Evolutionary conservation across 257 asterid species (phyloP).

Genomic region (Ocimum tenuiflorum): DNA sequence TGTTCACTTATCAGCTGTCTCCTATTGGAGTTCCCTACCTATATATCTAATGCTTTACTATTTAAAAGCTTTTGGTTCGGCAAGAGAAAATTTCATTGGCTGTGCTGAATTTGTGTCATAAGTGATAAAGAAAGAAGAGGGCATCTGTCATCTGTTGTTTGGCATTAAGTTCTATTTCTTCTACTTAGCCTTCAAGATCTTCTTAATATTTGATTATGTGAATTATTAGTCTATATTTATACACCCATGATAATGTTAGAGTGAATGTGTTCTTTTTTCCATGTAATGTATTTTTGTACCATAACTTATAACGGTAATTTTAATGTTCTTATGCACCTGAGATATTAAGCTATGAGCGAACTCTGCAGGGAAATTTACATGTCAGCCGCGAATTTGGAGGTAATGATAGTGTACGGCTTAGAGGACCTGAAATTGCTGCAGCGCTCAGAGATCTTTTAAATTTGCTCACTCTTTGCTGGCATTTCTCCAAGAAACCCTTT

Average conservation of each 20-base stretch:
- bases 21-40: not conserved
- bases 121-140: not conserved
- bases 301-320: not conserved
- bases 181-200: no score
- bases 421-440: conserved; percentile 65
- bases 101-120: not conserved
- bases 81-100: not conserved
- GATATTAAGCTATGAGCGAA: conserved; percentile 13
- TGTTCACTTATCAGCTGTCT: not conserved
- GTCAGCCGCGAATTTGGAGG: conserved; percentile 77
- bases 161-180: not conserved
- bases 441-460: conserved; percentile 76
- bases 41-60: not conserved
- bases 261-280: not conserved
- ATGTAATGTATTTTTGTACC: not conserved
- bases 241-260: conserved; percentile 1
- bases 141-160: not conserved
- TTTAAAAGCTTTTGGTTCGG: not conserved
- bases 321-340: not conserved
- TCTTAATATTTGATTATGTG: not conserved
- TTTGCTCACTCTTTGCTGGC: conserved; percentile 89
- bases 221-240: not conserved
- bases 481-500: conserved; percentile 89
- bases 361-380: conserved; percentile 69
- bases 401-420: conserved; percentile 63